Base-by-base conservation (phyloP, 2,329 filamentous ascomycete species). In the Cercospora sp. region DNA sequence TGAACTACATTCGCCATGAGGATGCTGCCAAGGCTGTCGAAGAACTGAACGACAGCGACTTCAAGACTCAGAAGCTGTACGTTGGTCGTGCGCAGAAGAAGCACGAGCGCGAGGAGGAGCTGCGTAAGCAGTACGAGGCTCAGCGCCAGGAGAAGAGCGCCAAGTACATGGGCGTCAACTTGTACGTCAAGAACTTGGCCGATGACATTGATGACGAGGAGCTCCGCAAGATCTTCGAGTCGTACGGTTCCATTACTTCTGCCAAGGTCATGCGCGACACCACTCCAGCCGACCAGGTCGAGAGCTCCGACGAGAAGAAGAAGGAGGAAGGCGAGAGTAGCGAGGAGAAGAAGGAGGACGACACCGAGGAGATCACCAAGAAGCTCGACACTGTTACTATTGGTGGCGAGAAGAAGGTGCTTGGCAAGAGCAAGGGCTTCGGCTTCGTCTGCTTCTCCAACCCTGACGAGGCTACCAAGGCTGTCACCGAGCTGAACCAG, bases 371-470 rank as follows among this genome's bases (percentile, higher is more conserved):
- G 9, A 76, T 85, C 8, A 83, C 82, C 60, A 81, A 84, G 69
- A 82, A 86, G 74, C 80, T 87, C 68, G 79, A 82, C 73, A 82
- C 83, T 75, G 80, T 84, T 76, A 84, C 82, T 74, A 84, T 85
- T 74, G 86, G 87, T 80, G 79, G 84, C 65, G 84, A 87, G 77
- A 88, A 88, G 84, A 88, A 87, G 81, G 80, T 84, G 63, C 87
- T 97, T 69, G 95, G 95, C 81, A 98, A 98, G 91, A 97, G 93
- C 90, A 99, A 98, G 88, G 95, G 95, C 81, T 99, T 99, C 81
- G 95, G 95, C 77, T 99, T 99, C 82, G 95, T 99, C 79, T 99
- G 95, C 91, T 99, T 99, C 87, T 95, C 92, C 88, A 98, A 97
- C 87, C 94, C 95, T 69, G 95, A 99, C 78, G 95, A 99, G 82